Evolutionary conservation across 495 filamentous ascomycete genomes (phyloP).

Genomic region (Tetracladium setigerum): DNA sequence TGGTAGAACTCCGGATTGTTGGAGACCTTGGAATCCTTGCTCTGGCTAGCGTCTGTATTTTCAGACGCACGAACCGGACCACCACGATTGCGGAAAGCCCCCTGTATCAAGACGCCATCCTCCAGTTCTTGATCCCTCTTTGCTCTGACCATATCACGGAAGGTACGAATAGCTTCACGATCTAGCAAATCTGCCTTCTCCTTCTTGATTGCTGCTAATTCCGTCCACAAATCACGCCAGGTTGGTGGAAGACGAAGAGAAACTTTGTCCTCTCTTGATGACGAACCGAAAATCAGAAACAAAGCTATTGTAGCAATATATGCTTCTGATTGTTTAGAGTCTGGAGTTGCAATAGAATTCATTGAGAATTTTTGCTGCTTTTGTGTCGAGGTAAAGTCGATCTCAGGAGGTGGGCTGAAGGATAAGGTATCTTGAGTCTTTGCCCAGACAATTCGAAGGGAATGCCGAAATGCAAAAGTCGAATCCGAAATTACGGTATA

Average conservation of each 20-base stretch:
- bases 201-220: conserved; percentile 64
- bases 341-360: conserved; percentile 66
- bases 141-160: conserved; percentile 53
- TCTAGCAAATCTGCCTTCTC: conserved; percentile 60
- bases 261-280: conserved; percentile 76
- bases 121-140: conserved; percentile 51
- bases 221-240: conserved; percentile 82
- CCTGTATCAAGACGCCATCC: conserved; percentile 67
- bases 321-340: conserved; percentile 71
- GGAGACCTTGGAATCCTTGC: conserved; percentile 19
- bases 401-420: conserved; percentile 27
- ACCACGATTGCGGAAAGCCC: conserved; percentile 60
- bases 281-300: conserved; percentile 69
- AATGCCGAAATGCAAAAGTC: conserved; percentile 65
- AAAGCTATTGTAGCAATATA: conserved; percentile 77
- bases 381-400: conserved; percentile 32
- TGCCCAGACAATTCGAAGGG: conserved; percentile 71
- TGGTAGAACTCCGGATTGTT: conserved; percentile 42
- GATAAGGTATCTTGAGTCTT: conserved; percentile 57
- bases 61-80: conserved; percentile 38
- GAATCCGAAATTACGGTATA: conserved; percentile 63
- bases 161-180: conserved; percentile 49
- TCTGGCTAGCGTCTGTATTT: conserved; percentile 31
- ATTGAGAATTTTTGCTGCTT: conserved; percentile 57
- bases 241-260: conserved; percentile 66